Conservation (phyloP, 805 yeast species). For the Candida nonsorbophila region DNA sequence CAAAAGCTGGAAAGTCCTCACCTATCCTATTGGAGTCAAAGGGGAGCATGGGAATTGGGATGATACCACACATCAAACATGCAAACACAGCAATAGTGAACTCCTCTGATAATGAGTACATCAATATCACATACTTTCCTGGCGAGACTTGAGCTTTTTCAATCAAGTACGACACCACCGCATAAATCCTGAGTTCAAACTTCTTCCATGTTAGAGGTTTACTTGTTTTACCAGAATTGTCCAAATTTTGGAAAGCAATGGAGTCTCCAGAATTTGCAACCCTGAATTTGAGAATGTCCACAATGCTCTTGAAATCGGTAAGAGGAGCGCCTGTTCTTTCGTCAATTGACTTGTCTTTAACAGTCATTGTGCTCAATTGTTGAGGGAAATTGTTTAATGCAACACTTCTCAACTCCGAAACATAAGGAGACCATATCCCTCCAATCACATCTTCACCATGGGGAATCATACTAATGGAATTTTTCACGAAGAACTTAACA, state of each 20-base stretch:
- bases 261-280: conserved; percentile 71
- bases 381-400: conserved; percentile 59
- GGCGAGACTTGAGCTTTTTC: conserved; percentile 59
- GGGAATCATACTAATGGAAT: conserved; percentile 60
- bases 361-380: conserved; percentile 80
- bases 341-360: conserved; percentile 70
- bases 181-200: conserved; percentile 70
- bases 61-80: conserved; percentile 73
- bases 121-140: conserved; percentile 71
- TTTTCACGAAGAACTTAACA: conserved; percentile 70
- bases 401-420: conserved; percentile 59
- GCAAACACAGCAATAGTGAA: conserved; percentile 80
- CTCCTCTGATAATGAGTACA: conserved; percentile 86
- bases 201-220: conserved; percentile 65
- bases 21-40: conserved; percentile 59
- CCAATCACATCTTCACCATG: conserved; percentile 73
- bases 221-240: conserved; percentile 26
- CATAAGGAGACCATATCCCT: conserved; percentile 79
- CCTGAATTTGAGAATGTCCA: conserved; percentile 76
- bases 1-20: conserved; percentile 69
- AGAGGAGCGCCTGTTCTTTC: conserved; percentile 71
- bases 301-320: conserved; percentile 63
- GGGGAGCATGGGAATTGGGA: conserved; percentile 74
- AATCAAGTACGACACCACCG: conserved; percentile 66
- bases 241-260: conserved; percentile 57